Evolutionary conservation across 441 rosid species (phyloP), one percentile per base, ranked within the genome.

Genomic region (Eutrema salsugineum): DNA sequence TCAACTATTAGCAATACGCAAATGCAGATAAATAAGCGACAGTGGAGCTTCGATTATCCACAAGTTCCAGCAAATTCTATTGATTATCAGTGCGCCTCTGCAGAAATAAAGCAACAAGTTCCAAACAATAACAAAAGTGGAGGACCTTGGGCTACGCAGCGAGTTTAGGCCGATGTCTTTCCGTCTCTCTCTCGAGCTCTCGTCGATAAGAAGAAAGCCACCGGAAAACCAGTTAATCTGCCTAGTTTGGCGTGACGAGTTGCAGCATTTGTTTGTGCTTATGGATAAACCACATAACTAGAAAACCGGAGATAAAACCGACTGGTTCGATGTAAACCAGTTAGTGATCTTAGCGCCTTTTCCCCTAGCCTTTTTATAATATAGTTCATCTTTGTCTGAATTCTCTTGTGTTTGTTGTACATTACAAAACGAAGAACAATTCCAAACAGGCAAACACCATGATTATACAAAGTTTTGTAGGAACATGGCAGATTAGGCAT

Each of bases 261-360:
- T 17, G 71, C 22, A 32, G 38, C 56, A 22, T 49, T 20, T 50
- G 14, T 19, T 49, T 32, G 55, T 73, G 62, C 63, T 66, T 58
- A 58, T 33, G 15, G 24, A 51, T 42, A 32, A 73, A 42, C 63
- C 58, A 22, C 32, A 19, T 50, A 57, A 28, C 55, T 20, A 20
- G n/a, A 36, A 17, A 72, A 36, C 76, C 62, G 38, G 39, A 62
- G 11, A 43, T n/a, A 10, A 50, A 70, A 8, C 12, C 42, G n/a
- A n/a, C n/a, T n/a, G n/a, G n/a, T n/a, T n/a, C 5, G 11, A 16
- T 11, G 8, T 30, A 28, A 48, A 30, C 20, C 24, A 33, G 32
- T 3, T 15, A 6, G 0, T 5, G n/a, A n/a, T 33, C 35, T 32
- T 32, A 5, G 5, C 3, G 35, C 35, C 1, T 8, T 32, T 6